These are phyloP conservation scores for Holtermanniella nyarrowii DNA, from an alignment of 768 basidiomycete genomes.

Conservation along the genomic window DNA sequence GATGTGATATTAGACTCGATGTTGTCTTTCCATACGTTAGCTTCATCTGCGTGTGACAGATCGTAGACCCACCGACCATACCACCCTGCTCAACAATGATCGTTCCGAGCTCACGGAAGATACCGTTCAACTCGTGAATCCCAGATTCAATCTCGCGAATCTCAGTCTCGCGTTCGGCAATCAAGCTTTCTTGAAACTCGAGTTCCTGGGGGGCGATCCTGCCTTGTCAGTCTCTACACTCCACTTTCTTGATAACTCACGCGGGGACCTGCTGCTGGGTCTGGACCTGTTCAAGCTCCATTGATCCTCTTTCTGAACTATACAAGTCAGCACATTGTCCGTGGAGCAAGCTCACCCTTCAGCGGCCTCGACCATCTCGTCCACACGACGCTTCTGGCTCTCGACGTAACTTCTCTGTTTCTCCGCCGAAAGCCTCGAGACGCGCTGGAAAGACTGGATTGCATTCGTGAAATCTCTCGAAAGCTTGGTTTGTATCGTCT, in stretches of 20 bases:
- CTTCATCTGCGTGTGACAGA: neutral
- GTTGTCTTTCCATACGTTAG: conserved; percentile 56
- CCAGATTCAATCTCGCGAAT: conserved; percentile 94
- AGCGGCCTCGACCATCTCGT: conserved; percentile 49
- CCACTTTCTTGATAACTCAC: conserved; percentile 20
- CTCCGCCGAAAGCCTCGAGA: conserved; percentile 81
- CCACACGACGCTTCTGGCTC: conserved; percentile 71
- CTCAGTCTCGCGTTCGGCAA: conserved; percentile 85
- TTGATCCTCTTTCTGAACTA: conserved; percentile 16
- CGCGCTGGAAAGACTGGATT: conserved; percentile 79
- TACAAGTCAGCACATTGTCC: neutral
- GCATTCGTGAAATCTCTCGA: conserved; percentile 87
- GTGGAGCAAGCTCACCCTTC: conserved; percentile 6
- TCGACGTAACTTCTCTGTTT: conserved; percentile 81
- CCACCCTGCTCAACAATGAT: conserved; percentile 87
- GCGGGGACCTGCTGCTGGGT: conserved; percentile 33
- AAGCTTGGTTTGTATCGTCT: conserved; percentile 65
- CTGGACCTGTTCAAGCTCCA: conserved; percentile 37
- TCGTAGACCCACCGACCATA: conserved; percentile 65
- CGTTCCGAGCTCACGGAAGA: conserved; percentile 91
- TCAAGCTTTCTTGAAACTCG: conserved; percentile 88
- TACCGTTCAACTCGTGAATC: conserved; percentile 89
- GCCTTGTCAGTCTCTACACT: neutral
- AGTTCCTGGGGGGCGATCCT: conserved; percentile 51
- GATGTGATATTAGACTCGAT: conserved; percentile 88